Evolutionary conservation across 1,139 yeast genomes (phyloP), one percentile per base, ranked within the genome.

Genomic region (Candida pseudoviswanathii): DNA sequence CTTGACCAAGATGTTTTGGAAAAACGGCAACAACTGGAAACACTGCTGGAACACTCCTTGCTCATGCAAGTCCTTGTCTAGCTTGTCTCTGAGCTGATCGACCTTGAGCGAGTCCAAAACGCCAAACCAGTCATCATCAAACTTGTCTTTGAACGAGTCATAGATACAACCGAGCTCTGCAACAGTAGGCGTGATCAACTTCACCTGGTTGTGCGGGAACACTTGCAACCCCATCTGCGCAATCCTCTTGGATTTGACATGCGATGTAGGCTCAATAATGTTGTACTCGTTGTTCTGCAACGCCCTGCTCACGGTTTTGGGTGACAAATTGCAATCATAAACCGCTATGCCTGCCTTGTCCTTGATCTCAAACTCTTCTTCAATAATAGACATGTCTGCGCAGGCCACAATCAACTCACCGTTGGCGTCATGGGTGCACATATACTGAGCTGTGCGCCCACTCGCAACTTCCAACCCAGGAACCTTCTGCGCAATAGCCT

Each of bases 331-430:
- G 41, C 91, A 86, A 61, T 90, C 97, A 41, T 86, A 61, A 2
- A 86, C 73, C 3, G 88, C 75, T 40, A 73, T 65, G 6, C 64
- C 56, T 0, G 89, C 85, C 1, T 61, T 47, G 3, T 64, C 44
- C 3, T 62, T 54, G 2, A 86, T 72, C 53, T 77, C 78, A 27
- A 80, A 71, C 27, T 76, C 70, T 11, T 57, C 52, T 56, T 87
- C 89, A 16, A 86, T 71, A 9, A 86, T 81, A 9, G 72, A 72
- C 97, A 91, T 90, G 61, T 89, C 96, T 3, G 96, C 94, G 62
- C 91, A 84, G 0, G 96, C 96, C 16, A 88, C 72, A 5, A 87
- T 62, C 45, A 90, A 70, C 3, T 80, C 85, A 0, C 97, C 97
- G 2, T 69, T 61, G 0, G 58, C 54, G 51, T 80, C 81, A 59